These are phyloP conservation scores for Parmelia sp. DNA, from an alignment of 495 filamentous ascomycete species.

Conservation along the genomic window DNA sequence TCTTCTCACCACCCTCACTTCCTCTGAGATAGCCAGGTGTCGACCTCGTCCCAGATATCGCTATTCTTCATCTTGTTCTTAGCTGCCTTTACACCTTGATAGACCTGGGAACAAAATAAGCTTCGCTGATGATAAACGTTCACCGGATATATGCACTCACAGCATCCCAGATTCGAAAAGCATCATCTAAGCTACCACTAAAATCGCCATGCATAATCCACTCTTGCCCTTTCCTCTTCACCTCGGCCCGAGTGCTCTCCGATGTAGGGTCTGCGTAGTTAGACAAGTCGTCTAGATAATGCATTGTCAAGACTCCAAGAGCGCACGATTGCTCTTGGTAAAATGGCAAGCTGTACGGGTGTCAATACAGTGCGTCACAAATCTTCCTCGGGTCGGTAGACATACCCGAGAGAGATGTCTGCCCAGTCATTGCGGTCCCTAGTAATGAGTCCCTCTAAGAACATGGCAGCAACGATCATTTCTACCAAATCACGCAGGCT, in stretches of 20 bases:
- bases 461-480: conserved; percentile 66
- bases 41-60: conserved; percentile 57
- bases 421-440: conserved; percentile 64
- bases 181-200: conserved; percentile 66
- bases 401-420: conserved; percentile 66
- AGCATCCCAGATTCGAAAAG: conserved; percentile 78
- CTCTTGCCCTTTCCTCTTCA: conserved; percentile 56
- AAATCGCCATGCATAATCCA: conserved; percentile 77
- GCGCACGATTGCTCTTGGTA: conserved; percentile 74
- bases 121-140: not conserved
- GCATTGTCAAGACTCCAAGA: conserved; percentile 84
- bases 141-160: conserved; percentile 38
- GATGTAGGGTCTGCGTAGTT: conserved; percentile 46
- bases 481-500: conserved; percentile 77
- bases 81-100: conserved; percentile 59
- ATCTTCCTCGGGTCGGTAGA: conserved; percentile 14
- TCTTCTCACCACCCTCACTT: conserved; percentile 31
- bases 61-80: conserved; percentile 59
- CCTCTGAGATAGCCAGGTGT: conserved; percentile 54
- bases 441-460: conserved; percentile 69
- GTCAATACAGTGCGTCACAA: conserved; percentile 31
- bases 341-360: conserved; percentile 65
- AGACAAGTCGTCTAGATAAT: conserved; percentile 81
- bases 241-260: conserved; percentile 53
- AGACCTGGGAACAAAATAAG: conserved; percentile 39